Base-by-base conservation (phyloP, 2,329 filamentous ascomycete genomes). In the Knufia fluminis region DNA sequence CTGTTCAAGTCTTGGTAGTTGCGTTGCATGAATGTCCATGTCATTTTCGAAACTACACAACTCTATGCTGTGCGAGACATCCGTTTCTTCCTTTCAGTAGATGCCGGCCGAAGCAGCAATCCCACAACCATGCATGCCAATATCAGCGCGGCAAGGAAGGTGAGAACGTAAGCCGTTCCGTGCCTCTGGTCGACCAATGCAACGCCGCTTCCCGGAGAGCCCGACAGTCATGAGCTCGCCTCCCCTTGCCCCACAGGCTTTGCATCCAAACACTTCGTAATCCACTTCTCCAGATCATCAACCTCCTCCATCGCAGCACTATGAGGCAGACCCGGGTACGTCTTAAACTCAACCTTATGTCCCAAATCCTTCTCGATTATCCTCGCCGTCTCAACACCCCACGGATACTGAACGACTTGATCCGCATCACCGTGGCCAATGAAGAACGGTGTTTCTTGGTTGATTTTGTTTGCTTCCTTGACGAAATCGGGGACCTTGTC, bases 361-460 rank as follows among this genome's bases (percentile, higher is more conserved):
- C 86, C 87, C 65, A 83, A 68, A 33, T 78, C 75, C 65, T 79
- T 82, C 65, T 79, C 80, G 46, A 97, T 68, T 51, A 75, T 64
- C 35, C 86, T 75, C 2, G 77, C 79, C 20, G 85, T 88, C 66
- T 73, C 65, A 64, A 79, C 68, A 12, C 86, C 91, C 66, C 85
- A 83, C 49, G 76, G 69, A 38, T 81, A 77, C 57, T 74, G 76
- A 7, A 96, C 85, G 2, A 95, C 71, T 12, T 75, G 75, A 65
- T 98, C 91, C 1, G 69, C 69, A 53, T 82, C 77, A n/a, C 92
- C 92, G 60, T 97, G 92, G 10, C 79, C 88, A 82, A 96, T 85
- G 67, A 92, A 86, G 54, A 97, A 81, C 1, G 86, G 85, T 1
- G 88, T 95, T 35, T 84, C 73, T 66, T 82, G 79, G 66, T 88